Percentiles rank a stretch among this genome's conserved stretches.
phyloP scores from a whole-genome alignment of 164 flowering plant genomes.

The Magnolia kwangsiensis region DNA sequence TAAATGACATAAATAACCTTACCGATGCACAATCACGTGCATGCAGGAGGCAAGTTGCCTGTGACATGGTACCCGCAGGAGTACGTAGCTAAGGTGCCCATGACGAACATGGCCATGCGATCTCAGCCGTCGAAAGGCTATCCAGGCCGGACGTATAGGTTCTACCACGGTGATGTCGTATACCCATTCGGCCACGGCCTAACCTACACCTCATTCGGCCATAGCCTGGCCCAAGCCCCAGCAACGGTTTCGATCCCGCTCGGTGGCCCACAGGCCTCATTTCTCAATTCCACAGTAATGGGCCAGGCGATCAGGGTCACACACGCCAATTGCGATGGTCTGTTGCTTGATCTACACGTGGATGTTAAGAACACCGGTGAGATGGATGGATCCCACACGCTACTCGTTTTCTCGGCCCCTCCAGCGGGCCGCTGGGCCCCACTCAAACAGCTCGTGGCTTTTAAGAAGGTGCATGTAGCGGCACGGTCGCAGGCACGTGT shows the following conservation, averaged over 20 bases:
- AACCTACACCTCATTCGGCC: constrained; percentile 61
- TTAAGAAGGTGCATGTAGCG: constrained; percentile 53
- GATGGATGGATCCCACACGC: constrained; percentile 62
- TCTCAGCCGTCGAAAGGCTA: constrained; percentile 41
- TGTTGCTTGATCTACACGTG: constrained; percentile 42
- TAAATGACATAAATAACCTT: neutral
- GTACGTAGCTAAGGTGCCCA: constrained; percentile 54
- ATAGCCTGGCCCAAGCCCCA: constrained; percentile 48
- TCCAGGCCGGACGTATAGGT: constrained; percentile 91
- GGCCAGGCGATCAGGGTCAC: constrained; percentile 51
- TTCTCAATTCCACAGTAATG: constrained; percentile 22
- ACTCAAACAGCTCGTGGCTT: constrained; percentile 64
- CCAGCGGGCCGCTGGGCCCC: constrained; percentile 69
- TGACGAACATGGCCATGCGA: constrained; percentile 82
- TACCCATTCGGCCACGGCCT: constrained; percentile 86
- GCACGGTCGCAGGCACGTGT: constrained; percentile 44
- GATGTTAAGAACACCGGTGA: constrained; percentile 61
- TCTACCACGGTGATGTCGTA: constrained; percentile 82
- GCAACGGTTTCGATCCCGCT: constrained; percentile 40
- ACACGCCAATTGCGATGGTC: constrained; percentile 51
- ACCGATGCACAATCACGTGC: neutral
- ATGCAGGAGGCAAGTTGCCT: constrained; percentile 75
- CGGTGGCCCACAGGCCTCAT: constrained; percentile 29
- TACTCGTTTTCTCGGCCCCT: constrained; percentile 62
- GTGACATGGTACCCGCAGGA: constrained; percentile 95